A percentile compares a stretch with the other conserved stretches of the same genome.
Conservation (phyloP, 371 early-diverging fungal species). For the Mortierella sp. region DNA sequence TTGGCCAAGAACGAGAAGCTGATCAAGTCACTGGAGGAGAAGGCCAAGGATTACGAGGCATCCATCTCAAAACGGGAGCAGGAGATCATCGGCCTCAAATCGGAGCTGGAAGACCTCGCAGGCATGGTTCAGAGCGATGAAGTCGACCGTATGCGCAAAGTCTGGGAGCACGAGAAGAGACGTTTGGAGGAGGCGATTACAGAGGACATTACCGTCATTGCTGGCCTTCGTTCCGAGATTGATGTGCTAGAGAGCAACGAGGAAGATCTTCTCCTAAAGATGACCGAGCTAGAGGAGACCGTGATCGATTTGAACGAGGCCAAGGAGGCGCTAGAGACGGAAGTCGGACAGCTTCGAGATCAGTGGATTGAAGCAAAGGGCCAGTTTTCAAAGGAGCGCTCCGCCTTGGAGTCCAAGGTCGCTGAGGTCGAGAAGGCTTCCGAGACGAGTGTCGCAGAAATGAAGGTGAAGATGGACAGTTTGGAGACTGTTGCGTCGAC, state of each 20-base stretch:
- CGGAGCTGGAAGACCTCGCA: conserved; percentile 63
- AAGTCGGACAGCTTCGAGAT: conserved; percentile 59
- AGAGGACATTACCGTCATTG: conserved; percentile 43
- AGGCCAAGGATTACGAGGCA: conserved; percentile 63
- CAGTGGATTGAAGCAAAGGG: conserved; percentile 12
- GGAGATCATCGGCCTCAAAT: conserved; percentile 37
- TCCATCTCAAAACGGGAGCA: conserved; percentile 64
- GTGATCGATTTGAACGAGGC: conserved; percentile 8
- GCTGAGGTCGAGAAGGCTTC: conserved; percentile 25
- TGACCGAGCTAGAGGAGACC: conserved; percentile 57
- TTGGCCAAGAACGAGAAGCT: conserved; percentile 41
- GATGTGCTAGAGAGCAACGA: conserved; percentile 58
- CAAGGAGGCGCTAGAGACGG: conserved; percentile 34
- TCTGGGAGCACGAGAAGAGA: conserved; percentile 73
- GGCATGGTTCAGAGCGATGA: conserved; percentile 54
- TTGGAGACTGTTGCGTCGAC: conserved; percentile 27
- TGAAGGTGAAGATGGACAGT: conserved; percentile 21
- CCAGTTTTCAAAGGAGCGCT: conserved; percentile 59
- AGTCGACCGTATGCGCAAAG: conserved; percentile 53
- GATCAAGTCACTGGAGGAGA: conserved; percentile 59
- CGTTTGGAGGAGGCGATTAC: conserved; percentile 64
- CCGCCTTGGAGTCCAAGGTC: conserved; percentile 39
- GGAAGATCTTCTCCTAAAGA: conserved; percentile 54
- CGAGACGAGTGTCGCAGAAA: conserved; percentile 20
- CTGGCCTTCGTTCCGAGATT: conserved; percentile 57